phyloP scores from a whole-genome alignment of 208 protist genomes.

The Trypanosoma theileri region DNA sequence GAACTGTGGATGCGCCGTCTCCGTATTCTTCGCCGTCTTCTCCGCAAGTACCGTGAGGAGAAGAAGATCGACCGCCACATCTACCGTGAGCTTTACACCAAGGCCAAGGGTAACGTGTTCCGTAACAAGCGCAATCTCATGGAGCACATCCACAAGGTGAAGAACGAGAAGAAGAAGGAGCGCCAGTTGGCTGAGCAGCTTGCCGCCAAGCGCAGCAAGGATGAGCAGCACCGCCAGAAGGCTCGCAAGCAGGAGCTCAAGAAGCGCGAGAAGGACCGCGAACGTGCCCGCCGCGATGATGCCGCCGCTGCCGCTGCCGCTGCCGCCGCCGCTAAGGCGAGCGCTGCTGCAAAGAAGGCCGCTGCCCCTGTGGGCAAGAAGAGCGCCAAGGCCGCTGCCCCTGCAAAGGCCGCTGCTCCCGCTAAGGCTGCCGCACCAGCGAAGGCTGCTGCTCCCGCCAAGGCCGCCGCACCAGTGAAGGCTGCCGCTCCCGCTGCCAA shows the following conservation, averaged over 20 bases:
- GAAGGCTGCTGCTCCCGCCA: constrained; percentile 59
- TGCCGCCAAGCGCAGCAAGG: constrained; percentile 65
- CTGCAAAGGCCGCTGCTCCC: constrained; percentile 37
- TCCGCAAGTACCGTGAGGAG: constrained; percentile 97
- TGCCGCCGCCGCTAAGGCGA: no score
- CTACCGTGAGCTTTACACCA: constrained; percentile 98
- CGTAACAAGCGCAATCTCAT: constrained; percentile 99
- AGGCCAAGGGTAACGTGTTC: constrained; percentile 99
- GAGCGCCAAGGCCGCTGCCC: constrained; percentile 35
- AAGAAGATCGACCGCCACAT: constrained; percentile 98
- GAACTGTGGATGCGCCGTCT: constrained; percentile 98
- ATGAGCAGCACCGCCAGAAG: constrained; percentile 71
- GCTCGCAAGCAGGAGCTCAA: constrained; percentile 72
- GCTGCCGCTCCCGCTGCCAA: constrained; percentile 41
- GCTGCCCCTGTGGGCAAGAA: constrained; percentile 44
- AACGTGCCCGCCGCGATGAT: constrained; percentile 66
- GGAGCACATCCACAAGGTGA: constrained; percentile 98
- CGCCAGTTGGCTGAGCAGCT: constrained; percentile 93
- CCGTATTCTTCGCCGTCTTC: constrained; percentile 96
- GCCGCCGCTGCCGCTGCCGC: constrained; percentile 40
- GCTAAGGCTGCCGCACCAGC: constrained; percentile 40
- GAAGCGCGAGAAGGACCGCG: constrained; percentile 75
- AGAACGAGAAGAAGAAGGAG: constrained; percentile 96
- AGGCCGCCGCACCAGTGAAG: constrained; percentile 27
- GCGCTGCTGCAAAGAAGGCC: constrained; percentile 47